Base-by-base conservation (phyloP, 768 basidiomycete species). In the Solioccasus polychromus region DNA sequence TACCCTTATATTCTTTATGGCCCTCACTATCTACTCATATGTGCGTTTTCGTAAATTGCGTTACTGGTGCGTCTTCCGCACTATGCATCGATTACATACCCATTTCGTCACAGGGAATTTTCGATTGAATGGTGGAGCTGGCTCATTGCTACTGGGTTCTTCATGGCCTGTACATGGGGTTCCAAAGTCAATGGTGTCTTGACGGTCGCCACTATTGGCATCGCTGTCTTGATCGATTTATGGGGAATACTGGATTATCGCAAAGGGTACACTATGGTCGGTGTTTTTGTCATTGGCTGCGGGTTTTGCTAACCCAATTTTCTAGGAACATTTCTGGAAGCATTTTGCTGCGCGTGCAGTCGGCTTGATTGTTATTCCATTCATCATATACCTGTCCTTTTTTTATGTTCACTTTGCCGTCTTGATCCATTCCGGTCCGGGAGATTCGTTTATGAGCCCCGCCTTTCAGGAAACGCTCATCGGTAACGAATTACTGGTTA, bases 171-270 rank as follows among this genome's bases (percentile, higher is more conserved):
- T 66, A 91, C 93, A 2, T 89, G 96, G 79, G 92, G 89, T 4
- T 95, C 94, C 60, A 99, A 99, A 68, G 96, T 98, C 69, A 97
- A 97, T 56, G 96, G 96, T 28, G 73, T 98, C 38, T 75, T 99
- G 50, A 92, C 92, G 2, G 97, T 99, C 46, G 44, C 82, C 32
- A 80, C 89, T 12, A 83, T 99, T 53, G 96, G 96, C 2, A 75
- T 88, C 39, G 95, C 95, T 6, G 96, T 98, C 35, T 61, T 89
- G 24, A 82, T 95, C 48, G 96, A 99, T 64, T 73, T 99, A 10
- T 99, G 96, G 95, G 89, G 86, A 53, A 75, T 98, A 34, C 68
- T 98, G 58, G 96, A 99, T 65, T 67, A 85, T 62, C 83, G 76
- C 62, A 87, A 85, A 56, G 85, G 87, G 1, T 72, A 85, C 48